Evolutionary conservation across 768 basidiomycete species (phyloP).

Genomic region (Podaxis rugospora): DNA sequence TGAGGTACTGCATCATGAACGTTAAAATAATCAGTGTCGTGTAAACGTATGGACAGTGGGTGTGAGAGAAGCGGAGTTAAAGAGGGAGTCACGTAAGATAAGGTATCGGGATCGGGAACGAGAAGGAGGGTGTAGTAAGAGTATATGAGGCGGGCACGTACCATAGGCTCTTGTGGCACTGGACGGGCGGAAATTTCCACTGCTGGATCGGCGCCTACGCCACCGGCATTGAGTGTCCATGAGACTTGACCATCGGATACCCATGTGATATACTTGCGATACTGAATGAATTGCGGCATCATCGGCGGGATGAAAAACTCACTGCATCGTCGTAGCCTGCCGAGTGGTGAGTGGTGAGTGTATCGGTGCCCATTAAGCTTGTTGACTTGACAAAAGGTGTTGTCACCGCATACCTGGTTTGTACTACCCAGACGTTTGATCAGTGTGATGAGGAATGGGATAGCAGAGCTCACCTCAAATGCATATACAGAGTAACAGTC

Average conservation of each 20-base stretch:
- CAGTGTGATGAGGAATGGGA: neutral
- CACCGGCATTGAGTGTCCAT: constrained; percentile 72
- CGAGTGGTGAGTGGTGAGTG: neutral
- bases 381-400: neutral
- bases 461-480: constrained; percentile 49
- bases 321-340: constrained; percentile 60
- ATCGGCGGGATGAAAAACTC: constrained; percentile 17
- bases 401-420: constrained; percentile 25
- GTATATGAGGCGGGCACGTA: constrained; percentile 23
- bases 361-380: neutral
- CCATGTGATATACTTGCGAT: constrained; percentile 74
- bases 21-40: neutral
- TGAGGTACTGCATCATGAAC: constrained; percentile 58
- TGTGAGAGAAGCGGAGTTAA: too few relatives aligned
- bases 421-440: constrained; percentile 25
- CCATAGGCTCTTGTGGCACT: constrained; percentile 81
- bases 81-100: too few relatives aligned
- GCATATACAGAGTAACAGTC: constrained; percentile 70
- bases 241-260: constrained; percentile 55
- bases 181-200: constrained; percentile 60
- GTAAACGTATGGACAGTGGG: too few relatives aligned
- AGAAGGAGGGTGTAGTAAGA: neutral
- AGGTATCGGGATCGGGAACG: too few relatives aligned
- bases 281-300: constrained; percentile 2
- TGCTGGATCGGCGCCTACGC: constrained; percentile 53